Percentiles rank a stretch among this genome's conserved stretches.
Evolutionary conservation across 1,139 yeast species (phyloP).

Genomic region (Debaryomyces fabryi): DNA sequence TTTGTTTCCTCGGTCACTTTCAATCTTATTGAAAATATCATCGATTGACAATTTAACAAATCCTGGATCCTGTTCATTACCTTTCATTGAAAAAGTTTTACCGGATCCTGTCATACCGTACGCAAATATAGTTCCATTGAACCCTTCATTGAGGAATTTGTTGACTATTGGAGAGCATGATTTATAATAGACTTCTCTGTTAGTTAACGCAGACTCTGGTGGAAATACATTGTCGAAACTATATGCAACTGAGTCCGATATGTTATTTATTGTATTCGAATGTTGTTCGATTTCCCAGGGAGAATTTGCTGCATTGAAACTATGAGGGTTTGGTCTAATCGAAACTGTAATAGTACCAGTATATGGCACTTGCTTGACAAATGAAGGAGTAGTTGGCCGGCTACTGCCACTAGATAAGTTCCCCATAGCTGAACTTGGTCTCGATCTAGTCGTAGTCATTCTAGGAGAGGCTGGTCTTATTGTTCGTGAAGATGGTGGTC

Average conservation of each 20-base stretch:
- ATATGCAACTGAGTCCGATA: constrained; percentile 57
- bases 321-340: constrained; percentile 55
- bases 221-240: constrained; percentile 77
- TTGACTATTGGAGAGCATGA: constrained; percentile 66
- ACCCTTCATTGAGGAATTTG: constrained; percentile 70
- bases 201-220: constrained; percentile 45
- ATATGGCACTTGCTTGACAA: constrained; percentile 39
- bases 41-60: constrained; percentile 74
- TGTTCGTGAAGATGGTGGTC: constrained; percentile 30
- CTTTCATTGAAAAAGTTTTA: constrained; percentile 90
- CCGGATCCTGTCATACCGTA: constrained; percentile 98
- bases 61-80: constrained; percentile 69
- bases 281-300: constrained; percentile 50
- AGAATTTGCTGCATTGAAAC: constrained; percentile 24
- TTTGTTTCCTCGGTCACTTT: constrained; percentile 26
- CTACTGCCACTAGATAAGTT: constrained; percentile 20
- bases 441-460: constrained; percentile 17
- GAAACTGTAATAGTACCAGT: constrained; percentile 56
- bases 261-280: constrained; percentile 47
- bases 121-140: constrained; percentile 87
- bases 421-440: constrained; percentile 46
- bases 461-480: constrained; percentile 27
- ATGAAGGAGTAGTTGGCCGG: constrained; percentile 46
- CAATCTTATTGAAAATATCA: constrained; percentile 61
- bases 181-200: constrained; percentile 60